These are phyloP conservation scores for Ceratobasidium sp. DNA, from an alignment of 1,284 basidiomycete species.

Conservation along the genomic window DNA sequence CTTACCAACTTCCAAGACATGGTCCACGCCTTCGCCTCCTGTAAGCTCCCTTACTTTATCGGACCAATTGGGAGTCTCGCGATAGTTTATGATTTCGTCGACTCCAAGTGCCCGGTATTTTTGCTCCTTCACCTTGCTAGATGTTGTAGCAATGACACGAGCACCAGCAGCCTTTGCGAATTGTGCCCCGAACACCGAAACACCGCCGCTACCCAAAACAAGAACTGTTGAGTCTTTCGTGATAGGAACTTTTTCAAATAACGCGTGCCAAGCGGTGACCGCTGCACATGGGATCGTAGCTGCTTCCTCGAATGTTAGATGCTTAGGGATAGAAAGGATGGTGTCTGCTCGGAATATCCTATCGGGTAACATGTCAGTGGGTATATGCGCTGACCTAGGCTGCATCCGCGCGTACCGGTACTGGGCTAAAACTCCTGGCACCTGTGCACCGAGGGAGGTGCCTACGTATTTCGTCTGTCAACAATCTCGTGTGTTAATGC, in stretches of 20 bases:
- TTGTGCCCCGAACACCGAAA: conserved; percentile 62
- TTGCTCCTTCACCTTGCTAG: conserved; percentile 65
- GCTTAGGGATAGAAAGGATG: not conserved
- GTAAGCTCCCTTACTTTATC: conserved; percentile 57
- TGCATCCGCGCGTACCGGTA: conserved; percentile 55
- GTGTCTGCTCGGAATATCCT: conserved; percentile 42
- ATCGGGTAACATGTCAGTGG: conserved; percentile 46
- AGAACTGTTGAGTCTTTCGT: conserved; percentile 60
- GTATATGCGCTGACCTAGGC: not conserved
- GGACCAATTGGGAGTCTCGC: conserved; percentile 62
- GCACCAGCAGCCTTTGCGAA: conserved; percentile 65
- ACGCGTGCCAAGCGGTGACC: conserved; percentile 60
- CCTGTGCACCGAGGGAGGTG: not conserved
- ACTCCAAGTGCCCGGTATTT: conserved; percentile 58
- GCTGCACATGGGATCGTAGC: conserved; percentile 55
- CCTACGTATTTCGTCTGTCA: not conserved
- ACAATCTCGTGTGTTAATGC: not conserved
- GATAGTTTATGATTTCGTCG: conserved; percentile 65
- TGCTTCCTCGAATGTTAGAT: conserved; percentile 44
- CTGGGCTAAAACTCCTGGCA: conserved; percentile 3
- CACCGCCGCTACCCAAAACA: conserved; percentile 65
- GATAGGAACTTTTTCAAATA: conserved; percentile 54
- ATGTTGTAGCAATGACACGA: conserved; percentile 65
- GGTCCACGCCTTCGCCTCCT: conserved; percentile 5
- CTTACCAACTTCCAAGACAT: conserved; percentile 16